These are phyloP conservation scores for Boletus sp. DNA, from an alignment of 1,284 basidiomycete genomes.

Conservation along the genomic window DNA sequence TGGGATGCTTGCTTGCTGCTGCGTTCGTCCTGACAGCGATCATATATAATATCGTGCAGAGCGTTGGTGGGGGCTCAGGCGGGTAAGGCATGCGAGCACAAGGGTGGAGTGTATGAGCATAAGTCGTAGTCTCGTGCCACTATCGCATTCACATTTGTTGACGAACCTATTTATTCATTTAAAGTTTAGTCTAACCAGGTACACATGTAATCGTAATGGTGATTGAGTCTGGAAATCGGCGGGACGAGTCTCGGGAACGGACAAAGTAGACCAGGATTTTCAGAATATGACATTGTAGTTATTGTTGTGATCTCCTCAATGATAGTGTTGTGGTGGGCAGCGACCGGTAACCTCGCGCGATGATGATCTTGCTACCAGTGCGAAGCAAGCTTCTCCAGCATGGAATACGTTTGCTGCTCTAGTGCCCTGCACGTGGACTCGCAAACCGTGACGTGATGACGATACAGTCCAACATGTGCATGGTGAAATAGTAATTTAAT, in stretches of 20 bases:
- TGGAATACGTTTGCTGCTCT: no score
- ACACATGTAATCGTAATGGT: background rate
- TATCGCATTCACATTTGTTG: background rate
- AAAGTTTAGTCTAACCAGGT: background rate
- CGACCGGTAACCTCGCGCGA: no score
- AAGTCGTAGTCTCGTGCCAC: background rate
- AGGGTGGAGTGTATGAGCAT: background rate
- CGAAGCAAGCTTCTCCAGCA: no score
- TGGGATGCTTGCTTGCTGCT: constrained; percentile 6
- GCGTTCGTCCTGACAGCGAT: constrained; percentile 20
- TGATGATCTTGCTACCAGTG: no score
- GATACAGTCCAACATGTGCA: no score
- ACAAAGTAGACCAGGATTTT: background rate
- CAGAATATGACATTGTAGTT: no score
- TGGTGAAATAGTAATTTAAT: no score
- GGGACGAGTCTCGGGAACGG: background rate
- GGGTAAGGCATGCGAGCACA: background rate
- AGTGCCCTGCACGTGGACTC: no score
- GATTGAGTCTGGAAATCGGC: background rate
- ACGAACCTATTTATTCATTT: background rate
- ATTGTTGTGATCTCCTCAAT: no score
- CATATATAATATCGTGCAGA: constrained; percentile 18
- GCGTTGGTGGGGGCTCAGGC: background rate
- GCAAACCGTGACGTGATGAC: no score
- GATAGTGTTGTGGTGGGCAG: no score